Evolutionary conservation across 1,139 yeast species (phyloP).

Genomic region (Sugiyamaella paludigena): DNA sequence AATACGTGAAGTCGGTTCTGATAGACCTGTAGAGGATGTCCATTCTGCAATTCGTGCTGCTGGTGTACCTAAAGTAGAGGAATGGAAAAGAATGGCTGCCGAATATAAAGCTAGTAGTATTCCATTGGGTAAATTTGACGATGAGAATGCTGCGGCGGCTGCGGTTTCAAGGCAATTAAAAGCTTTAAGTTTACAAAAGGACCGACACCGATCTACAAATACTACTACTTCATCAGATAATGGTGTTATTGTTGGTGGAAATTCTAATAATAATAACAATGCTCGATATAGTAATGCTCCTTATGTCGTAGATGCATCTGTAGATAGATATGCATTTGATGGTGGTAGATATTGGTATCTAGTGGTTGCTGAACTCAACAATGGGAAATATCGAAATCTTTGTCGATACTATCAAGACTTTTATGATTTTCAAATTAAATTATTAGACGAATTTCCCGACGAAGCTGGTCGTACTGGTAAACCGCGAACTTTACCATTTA

Average conservation of each 20-base stretch:
- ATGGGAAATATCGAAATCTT: conserved; percentile 66
- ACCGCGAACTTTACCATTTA: conserved; percentile 79
- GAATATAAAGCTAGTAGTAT: conserved; percentile 90
- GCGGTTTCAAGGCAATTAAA: conserved; percentile 8
- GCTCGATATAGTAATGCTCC: conserved; percentile 9
- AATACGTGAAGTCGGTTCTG: conserved; percentile 72
- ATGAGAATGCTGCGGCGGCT: conserved; percentile 20
- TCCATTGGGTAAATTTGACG: conserved; percentile 57
- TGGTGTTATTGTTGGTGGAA: neutral
- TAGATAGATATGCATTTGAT: conserved; percentile 77
- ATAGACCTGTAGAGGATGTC: conserved; percentile 48
- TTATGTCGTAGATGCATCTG: conserved; percentile 56
- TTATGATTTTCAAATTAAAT: conserved; percentile 84
- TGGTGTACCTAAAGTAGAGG: conserved; percentile 85
- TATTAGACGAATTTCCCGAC: conserved; percentile 80
- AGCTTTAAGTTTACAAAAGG: conserved; percentile 3
- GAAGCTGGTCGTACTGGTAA: conserved; percentile 90
- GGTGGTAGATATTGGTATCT: conserved; percentile 90
- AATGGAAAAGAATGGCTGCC: conserved; percentile 91
- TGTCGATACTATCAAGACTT: conserved; percentile 95
- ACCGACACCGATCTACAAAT: conserved; percentile 15
- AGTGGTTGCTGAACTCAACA: conserved; percentile 64
- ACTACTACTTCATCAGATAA: conserved; percentile 4
- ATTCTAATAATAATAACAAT: neutral
- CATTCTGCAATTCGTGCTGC: conserved; percentile 58